Percentiles rank a stretch among this genome's conserved stretches.
Conservation (phyloP, 306 rosid genomes). For the Pueraria montana region DNA sequence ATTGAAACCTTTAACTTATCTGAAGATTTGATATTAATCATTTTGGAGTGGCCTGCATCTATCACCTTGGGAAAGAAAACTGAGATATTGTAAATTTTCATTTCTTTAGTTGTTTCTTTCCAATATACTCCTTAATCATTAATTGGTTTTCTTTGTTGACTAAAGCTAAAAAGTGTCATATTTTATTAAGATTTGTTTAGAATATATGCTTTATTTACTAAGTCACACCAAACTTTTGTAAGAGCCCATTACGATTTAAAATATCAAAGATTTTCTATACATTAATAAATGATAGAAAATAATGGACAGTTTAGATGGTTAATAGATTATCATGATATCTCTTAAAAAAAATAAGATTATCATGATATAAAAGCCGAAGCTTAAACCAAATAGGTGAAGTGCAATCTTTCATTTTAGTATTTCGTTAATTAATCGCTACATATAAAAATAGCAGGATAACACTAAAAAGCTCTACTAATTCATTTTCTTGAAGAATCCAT, state of each 20-base stretch:
- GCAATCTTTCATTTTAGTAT: neutral
- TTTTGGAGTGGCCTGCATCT: neutral
- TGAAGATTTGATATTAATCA: neutral
- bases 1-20: too few species aligned
- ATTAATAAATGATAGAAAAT: neutral
- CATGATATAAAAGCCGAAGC: too few species aligned
- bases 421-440: neutral
- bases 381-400: neutral
- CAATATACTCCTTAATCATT: neutral
- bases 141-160: neutral
- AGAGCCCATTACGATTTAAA: neutral
- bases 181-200: neutral
- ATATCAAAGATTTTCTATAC: neutral
- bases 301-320: neutral
- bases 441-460: neutral
- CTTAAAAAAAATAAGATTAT: too few species aligned
- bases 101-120: neutral
- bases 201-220: neutral
- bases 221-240: neutral
- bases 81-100: neutral
- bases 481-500: conserved; percentile 5
- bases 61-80: neutral
- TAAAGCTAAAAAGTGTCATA: neutral
- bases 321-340: neutral
- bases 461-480: neutral